Base-by-base conservation (phyloP, 495 filamentous ascomycete genomes). In the Penicillium longicatenatum region DNA sequence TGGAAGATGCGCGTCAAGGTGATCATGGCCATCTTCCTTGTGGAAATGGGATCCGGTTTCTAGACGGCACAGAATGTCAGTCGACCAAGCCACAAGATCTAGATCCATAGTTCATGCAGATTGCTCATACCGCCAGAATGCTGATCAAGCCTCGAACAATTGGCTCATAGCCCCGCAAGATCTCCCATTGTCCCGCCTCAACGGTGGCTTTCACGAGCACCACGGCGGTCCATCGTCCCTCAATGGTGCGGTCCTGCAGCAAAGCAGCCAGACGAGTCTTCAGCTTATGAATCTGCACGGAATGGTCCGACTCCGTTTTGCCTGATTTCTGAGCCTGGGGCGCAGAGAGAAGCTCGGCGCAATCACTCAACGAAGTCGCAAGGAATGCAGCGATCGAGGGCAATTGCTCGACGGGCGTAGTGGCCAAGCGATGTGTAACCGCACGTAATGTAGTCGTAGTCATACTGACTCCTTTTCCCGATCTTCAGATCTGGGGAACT, bases 1-100 rank as follows among this genome's bases (percentile, higher is more conserved):
- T 85, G 79, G 78, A 91, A 96, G 54, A 95, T 92, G 60, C 88
- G 87, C 20, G 89, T 89, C 57, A 96, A 66, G 24, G 89, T 83
- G 53, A 94, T 82, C 30, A 95, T 78, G 65, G 79, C 82, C 58
- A 96, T 76, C 68, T 86, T 86, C 67, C 91, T 91, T 6, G 84
- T 84, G 9, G 85, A 79, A n/a, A 83, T 63, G 4, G 88, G 83
- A 63, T 94, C 90, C 1, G 74, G 84, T 82, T 89, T 90, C 86
- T 93, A 71, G 9, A 42, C 48, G 39, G 29, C 20, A 31, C 29
- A 4, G 19, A 19, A n/a, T 11, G 24, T 52, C 31, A 51, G 50
- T 43, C 22, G 11, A 37, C 43, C 19, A 30, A 52, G 37, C 31
- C 39, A 50, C 17, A 42, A 46, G 8, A 57, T 17, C 30, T 56